Base-by-base conservation (phyloP, 176 grass and related monocot species). In the Areca catechu region DNA sequence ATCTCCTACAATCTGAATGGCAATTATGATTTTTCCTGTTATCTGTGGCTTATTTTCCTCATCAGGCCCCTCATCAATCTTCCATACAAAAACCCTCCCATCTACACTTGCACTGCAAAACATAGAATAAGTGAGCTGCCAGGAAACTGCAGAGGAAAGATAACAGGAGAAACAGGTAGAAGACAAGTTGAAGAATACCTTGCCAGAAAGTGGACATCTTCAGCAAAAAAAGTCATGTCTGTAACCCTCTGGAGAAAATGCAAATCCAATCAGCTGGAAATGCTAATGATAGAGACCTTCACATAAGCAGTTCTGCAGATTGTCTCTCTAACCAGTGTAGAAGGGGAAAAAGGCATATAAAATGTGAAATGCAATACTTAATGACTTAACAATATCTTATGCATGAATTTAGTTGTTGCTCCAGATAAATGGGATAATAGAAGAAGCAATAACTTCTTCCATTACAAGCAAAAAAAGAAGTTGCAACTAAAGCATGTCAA, bases 191-290 rank as follows among this genome's bases (percentile, higher is more conserved):
- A 20, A 60, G 66, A 68, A 49, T 80, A 97, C 92, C 92, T 97
- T 74, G 86, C 92, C 76, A 97, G 75, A 58, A 77, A 72, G 72
- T 97, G 92, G 43, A 97, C 92, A 48, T 97, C 92, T 86, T 90
- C 86, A 27, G 92, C 92, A 75, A 90, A 97, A 75, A 97, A 97
- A 70, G 80, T 80, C 92, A 97, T 97, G 77, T 97, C 92, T 1
- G 92, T 90, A 24, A 97, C 92, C 72, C 81, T 97, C 92, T 97
- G 78, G 51, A 77, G 62, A 48, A 75, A 74, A 77, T 55, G 15
- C n/a, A 74, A 81, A 74, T 54, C 48, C 9, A 52, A 19, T 34
- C 16, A 67, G 51, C 28, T 4, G 21, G 37, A 65, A 82, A 82
- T 72, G 24, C 51, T 69, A 53, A 66, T 53, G 56, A 29, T 43